phyloP scores from a whole-genome alignment of 169 alveolate species.

The Neospora caninum region DNA sequence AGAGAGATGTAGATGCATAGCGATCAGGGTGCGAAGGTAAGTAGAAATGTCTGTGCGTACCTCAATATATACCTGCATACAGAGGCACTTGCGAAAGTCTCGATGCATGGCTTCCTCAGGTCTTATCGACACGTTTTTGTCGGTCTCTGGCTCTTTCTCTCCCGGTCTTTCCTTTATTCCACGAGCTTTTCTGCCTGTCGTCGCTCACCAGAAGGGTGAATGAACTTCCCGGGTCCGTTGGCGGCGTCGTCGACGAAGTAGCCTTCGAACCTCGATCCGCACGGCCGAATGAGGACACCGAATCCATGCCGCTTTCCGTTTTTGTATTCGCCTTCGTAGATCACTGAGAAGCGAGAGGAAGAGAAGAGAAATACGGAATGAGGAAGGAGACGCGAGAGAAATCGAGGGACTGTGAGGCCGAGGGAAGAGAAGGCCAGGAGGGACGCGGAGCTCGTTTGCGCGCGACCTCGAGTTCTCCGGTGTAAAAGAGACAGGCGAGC shows the following conservation, averaged over 20 bases:
- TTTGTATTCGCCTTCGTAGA: background rate
- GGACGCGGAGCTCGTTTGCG: too few species aligned
- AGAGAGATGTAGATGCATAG: background rate
- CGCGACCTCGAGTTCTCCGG: too few species aligned
- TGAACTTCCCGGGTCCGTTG: constrained; percentile 25
- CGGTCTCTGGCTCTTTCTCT: too few species aligned
- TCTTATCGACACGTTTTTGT: too few species aligned
- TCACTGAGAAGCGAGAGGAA: background rate
- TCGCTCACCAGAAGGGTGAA: constrained; percentile 8
- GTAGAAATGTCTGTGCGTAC: background rate
- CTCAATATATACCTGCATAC: background rate
- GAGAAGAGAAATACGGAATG: background rate
- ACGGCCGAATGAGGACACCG: constrained; percentile 37
- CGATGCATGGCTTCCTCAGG: too few species aligned
- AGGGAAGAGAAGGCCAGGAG: too few species aligned
- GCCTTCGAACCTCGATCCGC: constrained; percentile 44
- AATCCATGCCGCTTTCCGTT: constrained; percentile 34
- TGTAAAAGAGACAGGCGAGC: too few species aligned
- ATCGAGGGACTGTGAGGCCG: too few species aligned
- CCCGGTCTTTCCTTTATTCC: too few species aligned
- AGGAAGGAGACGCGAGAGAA: too few species aligned
- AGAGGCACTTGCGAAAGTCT: too few species aligned
- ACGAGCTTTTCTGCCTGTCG: too few species aligned
- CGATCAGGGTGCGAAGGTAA: background rate
- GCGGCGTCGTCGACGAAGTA: constrained; percentile 30